Conservation (phyloP, 139 green algal genomes). For the Parachlorella kessleri region DNA sequence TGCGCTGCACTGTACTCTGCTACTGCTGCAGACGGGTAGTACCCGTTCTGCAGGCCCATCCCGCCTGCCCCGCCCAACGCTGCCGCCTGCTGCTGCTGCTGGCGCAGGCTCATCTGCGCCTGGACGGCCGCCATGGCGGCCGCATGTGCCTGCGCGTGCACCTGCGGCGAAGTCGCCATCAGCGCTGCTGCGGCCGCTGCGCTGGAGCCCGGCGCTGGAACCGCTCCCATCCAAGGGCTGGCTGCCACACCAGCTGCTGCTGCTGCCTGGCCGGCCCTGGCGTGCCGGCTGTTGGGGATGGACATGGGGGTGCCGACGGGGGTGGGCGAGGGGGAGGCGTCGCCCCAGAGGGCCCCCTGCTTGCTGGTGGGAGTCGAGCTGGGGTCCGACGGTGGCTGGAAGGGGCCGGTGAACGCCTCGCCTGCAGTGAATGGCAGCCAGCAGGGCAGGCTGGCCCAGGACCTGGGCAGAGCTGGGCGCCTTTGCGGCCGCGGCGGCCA, state of each 20-base stretch:
- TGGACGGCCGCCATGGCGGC: constrained; percentile 47
- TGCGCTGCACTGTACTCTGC: constrained; percentile 18
- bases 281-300: background rate
- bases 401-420: constrained; percentile 73
- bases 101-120: constrained; percentile 22
- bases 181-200: constrained; percentile 16
- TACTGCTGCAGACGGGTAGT: constrained; percentile 2
- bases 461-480: no score
- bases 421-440: background rate
- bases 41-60: background rate
- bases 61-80: background rate
- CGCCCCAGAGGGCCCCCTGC: background rate
- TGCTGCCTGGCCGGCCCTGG: background rate
- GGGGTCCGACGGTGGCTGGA: constrained; percentile 62
- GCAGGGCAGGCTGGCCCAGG: background rate
- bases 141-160: constrained; percentile 39
- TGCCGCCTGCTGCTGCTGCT: constrained; percentile 1
- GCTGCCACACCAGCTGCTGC: background rate
- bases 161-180: constrained; percentile 24
- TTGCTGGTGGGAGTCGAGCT: background rate
- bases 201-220: background rate
- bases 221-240: background rate
- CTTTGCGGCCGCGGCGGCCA: background rate
- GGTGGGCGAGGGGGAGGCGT: background rate
- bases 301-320: constrained; percentile 1